Percentiles rank a stretch among this genome's conserved stretches.
phyloP scores from a whole-genome alignment of 2,329 filamentous ascomycete genomes.

The Pseudogymnoascus sp. region DNA sequence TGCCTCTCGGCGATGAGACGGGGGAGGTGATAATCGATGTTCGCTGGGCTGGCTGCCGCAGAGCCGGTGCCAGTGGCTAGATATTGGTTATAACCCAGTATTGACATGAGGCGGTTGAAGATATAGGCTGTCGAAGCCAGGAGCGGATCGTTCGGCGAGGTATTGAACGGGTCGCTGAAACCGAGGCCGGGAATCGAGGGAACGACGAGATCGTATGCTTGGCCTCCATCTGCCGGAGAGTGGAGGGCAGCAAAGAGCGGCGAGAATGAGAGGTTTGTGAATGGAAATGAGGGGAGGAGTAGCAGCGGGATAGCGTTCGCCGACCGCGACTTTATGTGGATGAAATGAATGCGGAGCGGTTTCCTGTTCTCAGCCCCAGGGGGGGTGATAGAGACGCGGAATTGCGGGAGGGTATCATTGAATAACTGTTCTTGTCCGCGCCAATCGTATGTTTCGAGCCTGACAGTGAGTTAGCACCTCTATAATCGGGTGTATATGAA shows the following conservation, averaged over 20 bases:
- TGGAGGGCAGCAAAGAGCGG: conserved; percentile 51
- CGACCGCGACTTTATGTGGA: conserved; percentile 52
- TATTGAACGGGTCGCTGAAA: conserved; percentile 56
- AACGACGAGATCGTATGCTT: conserved; percentile 60
- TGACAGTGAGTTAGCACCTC: conserved; percentile 27
- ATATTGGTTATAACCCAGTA: conserved; percentile 54
- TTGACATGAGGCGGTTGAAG: conserved; percentile 53
- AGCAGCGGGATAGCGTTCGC: conserved; percentile 55
- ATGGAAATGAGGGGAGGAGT: conserved; percentile 59
- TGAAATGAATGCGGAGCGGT: conserved; percentile 55
- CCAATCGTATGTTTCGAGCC: conserved; percentile 64
- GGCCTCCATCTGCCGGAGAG: conserved; percentile 42
- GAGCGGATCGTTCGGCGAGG: conserved; percentile 28
- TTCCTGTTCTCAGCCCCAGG: conserved; percentile 32
- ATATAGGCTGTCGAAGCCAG: conserved; percentile 51
- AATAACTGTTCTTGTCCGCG: conserved; percentile 51
- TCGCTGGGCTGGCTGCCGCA: conserved; percentile 39
- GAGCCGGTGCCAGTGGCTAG: conserved; percentile 50
- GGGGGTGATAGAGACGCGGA: conserved; percentile 48
- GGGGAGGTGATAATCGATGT: conserved; percentile 47
- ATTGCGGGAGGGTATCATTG: conserved; percentile 58
- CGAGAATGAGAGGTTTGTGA: conserved; percentile 55
- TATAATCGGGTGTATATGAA: background rate
- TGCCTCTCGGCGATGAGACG: conserved; percentile 44
- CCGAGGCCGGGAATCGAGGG: conserved; percentile 61